These are phyloP conservation scores for Hemileccinum impolitum DNA, from an alignment of 768 basidiomycete genomes.

Conservation along the genomic window DNA sequence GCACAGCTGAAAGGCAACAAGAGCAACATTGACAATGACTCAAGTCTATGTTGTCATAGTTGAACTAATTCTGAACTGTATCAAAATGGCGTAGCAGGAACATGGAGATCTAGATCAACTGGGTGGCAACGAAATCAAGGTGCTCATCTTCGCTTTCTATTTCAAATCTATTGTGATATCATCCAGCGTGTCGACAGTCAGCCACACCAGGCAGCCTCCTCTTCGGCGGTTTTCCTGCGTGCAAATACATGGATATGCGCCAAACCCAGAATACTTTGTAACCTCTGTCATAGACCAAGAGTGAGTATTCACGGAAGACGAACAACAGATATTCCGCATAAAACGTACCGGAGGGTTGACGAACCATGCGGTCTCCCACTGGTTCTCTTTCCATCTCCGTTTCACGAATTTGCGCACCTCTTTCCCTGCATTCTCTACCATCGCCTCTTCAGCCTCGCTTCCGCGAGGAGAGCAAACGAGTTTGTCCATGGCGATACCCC, in stretches of 20 bases:
- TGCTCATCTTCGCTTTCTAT: conserved; percentile 7
- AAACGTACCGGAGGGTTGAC: conserved; percentile 77
- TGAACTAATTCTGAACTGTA: too few relatives aligned
- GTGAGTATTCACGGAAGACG: not conserved
- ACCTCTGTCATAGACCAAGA: conserved; percentile 42
- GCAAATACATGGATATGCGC: conserved; percentile 91
- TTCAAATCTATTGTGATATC: conserved; percentile 1
- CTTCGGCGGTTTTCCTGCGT: conserved; percentile 41
- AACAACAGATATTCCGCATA: not conserved
- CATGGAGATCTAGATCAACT: too few relatives aligned
- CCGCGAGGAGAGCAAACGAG: conserved; percentile 51
- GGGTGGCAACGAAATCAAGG: not conserved
- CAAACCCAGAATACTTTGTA: conserved; percentile 78
- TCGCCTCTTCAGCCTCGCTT: conserved; percentile 49
- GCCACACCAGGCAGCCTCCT: conserved; percentile 17
- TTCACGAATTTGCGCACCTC: conserved; percentile 65
- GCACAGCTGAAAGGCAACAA: too few relatives aligned
- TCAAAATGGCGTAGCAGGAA: too few relatives aligned
- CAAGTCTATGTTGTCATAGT: too few relatives aligned
- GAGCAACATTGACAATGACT: too few relatives aligned
- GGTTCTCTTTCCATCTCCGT: conserved; percentile 60
- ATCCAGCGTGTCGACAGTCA: not conserved
- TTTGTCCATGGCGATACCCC: conserved; percentile 64
- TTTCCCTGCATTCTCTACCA: conserved; percentile 48
- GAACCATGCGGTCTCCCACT: conserved; percentile 94